Conservation (phyloP, 495 filamentous ascomycete genomes). For the Talaromyces stipitatus region DNA sequence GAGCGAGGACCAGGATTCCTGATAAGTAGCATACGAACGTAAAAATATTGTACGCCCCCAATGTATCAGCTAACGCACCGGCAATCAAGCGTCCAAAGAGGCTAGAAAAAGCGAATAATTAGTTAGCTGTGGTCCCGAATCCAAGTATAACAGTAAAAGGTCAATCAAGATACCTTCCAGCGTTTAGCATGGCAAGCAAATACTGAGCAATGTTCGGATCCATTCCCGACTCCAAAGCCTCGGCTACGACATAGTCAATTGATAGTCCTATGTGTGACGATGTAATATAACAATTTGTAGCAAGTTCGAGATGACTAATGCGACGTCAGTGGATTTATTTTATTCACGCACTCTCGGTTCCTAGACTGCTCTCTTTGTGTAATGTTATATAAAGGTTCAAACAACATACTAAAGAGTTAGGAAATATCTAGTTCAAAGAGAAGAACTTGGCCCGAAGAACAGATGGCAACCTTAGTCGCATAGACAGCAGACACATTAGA, state of each 20-base stretch:
- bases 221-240: conserved; percentile 50
- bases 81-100: conserved; percentile 24
- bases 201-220: conserved; percentile 47
- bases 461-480: neutral
- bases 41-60: conserved; percentile 28
- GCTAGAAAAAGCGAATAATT: neutral
- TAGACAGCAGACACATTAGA: conserved; percentile 1
- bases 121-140: conserved; percentile 5
- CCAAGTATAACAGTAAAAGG: too few species aligned
- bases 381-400: neutral
- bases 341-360: neutral
- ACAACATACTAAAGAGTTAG: neutral
- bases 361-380: neutral
- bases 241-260: conserved; percentile 60
- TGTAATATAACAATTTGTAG: too few species aligned
- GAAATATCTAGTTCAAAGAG: neutral
- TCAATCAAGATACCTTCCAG: conserved; percentile 53
- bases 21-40: conserved; percentile 14
- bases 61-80: conserved; percentile 18
- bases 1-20: conserved; percentile 18
- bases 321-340: neutral
- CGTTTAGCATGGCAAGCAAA: conserved; percentile 65
- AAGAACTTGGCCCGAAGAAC: neutral
- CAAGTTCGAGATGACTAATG: neutral
- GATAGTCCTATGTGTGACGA: too few species aligned